Conservation (phyloP, 345 rosid species). For the Ceriops tagal region DNA sequence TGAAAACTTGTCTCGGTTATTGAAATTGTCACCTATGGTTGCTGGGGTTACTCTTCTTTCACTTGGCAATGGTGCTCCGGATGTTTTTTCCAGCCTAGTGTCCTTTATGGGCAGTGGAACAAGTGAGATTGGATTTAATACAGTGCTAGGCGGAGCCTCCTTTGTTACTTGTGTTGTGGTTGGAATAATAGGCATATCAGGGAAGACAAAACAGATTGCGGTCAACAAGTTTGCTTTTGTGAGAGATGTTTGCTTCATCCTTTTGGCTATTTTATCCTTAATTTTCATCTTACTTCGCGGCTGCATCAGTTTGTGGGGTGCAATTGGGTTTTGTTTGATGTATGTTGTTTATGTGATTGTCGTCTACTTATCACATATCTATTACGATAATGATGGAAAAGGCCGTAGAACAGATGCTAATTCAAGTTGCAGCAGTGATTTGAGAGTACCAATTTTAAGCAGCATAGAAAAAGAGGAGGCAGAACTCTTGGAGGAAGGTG, state of each 20-base stretch:
- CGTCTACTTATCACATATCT: slow-evolving; percentile 42
- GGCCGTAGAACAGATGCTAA: slow-evolving; percentile 10
- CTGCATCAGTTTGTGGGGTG: slow-evolving; percentile 55
- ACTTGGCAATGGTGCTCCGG: slow-evolving; percentile 90
- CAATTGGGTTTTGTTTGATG: slow-evolving; percentile 54
- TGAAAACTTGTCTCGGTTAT: slow-evolving; percentile 55
- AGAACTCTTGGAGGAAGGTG: slow-evolving; percentile 25
- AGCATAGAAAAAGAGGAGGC: slow-evolving; percentile 32
- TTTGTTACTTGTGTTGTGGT: slow-evolving; percentile 83
- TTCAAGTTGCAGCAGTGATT: slow-evolving; percentile 24
- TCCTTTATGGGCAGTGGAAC: slow-evolving; percentile 63
- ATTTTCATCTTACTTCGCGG: slow-evolving; percentile 46
- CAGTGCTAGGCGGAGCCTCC: slow-evolving; percentile 70
- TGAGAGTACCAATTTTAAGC: slow-evolving; percentile 39
- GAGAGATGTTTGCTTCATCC: slow-evolving; percentile 63
- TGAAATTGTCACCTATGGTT: slow-evolving; percentile 76
- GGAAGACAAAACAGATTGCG: slow-evolving; percentile 29
- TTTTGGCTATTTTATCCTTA: slow-evolving; percentile 54
- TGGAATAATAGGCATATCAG: slow-evolving; percentile 54
- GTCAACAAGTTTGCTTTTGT: slow-evolving; percentile 55
- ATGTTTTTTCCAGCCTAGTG: slow-evolving; percentile 71
- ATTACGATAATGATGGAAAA: slow-evolving; percentile 10
- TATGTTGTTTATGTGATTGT: slow-evolving; percentile 56
- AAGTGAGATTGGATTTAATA: slow-evolving; percentile 58
- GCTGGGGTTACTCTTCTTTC: slow-evolving; percentile 92